A percentile compares a stretch with the other conserved stretches of the same genome.
Evolutionary conservation across 768 basidiomycete genomes (phyloP).

Genomic region (Leccinum variicolor): DNA sequence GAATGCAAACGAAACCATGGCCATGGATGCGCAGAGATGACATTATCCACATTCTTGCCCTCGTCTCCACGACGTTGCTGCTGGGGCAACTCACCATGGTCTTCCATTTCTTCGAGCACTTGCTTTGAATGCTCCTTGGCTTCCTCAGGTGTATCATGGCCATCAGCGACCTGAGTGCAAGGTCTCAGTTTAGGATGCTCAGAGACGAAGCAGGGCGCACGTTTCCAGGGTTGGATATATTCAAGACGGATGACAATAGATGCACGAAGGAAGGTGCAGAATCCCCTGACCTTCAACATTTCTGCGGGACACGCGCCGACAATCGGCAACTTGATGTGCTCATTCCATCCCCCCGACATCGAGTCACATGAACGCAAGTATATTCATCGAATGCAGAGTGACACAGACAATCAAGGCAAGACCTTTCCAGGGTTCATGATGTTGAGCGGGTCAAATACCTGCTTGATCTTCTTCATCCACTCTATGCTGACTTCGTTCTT

Average conservation of each 20-base stretch:
- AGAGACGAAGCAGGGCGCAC: conserved; percentile 2
- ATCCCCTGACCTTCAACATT: conserved; percentile 3
- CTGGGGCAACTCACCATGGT: conserved; percentile 12
- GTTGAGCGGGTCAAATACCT: conserved; percentile 82
- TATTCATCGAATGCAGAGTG: background rate
- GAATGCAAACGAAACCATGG: background rate
- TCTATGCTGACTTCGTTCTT: conserved; percentile 77
- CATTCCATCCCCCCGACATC: background rate
- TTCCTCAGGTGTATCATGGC: conserved; percentile 15
- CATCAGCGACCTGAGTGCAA: conserved; percentile 11
- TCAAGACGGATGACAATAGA: background rate
- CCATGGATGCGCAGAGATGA: conserved; percentile 1
- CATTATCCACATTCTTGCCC: conserved; percentile 14
- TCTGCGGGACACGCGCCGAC: conserved; percentile 8
- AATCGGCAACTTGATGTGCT: background rate
- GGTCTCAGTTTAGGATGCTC: background rate
- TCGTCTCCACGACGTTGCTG: conserved; percentile 3
- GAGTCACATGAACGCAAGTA: background rate
- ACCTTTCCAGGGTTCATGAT: conserved; percentile 95
- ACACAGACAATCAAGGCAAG: conserved; percentile 29
- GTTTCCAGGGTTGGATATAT: conserved; percentile 20
- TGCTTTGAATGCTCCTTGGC: conserved; percentile 23
- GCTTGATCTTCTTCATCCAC: conserved; percentile 88
- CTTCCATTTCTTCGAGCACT: conserved; percentile 23
- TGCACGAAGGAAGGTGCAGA: background rate